Evolutionary conservation across 495 filamentous ascomycete genomes (phyloP).

Genomic region (Penicillium waksmanii): DNA sequence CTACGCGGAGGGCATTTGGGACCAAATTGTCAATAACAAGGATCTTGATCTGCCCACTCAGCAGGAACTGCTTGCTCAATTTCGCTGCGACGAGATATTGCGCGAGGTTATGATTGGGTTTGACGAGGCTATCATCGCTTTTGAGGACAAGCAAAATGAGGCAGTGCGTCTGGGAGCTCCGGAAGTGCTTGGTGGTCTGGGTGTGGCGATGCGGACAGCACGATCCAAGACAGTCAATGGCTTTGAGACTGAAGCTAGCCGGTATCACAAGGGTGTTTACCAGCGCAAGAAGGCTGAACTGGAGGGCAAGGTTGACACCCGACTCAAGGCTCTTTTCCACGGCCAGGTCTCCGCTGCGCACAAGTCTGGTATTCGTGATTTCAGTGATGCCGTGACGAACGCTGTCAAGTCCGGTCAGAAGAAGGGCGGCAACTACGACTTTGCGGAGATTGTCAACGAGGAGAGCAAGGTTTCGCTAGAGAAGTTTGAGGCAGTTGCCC

Average conservation of each 20-base stretch:
- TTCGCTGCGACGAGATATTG: constrained; percentile 94
- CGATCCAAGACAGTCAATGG: constrained; percentile 74
- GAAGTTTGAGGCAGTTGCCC: constrained; percentile 76
- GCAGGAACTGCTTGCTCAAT: constrained; percentile 95
- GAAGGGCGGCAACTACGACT: constrained; percentile 85
- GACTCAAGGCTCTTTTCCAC: constrained; percentile 85
- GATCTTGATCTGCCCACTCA: constrained; percentile 96
- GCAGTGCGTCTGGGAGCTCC: constrained; percentile 70
- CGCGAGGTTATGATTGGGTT: constrained; percentile 83
- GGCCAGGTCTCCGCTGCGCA: constrained; percentile 85
- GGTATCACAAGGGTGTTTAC: constrained; percentile 96
- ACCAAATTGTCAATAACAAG: constrained; percentile 98
- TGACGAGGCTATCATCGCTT: constrained; percentile 76
- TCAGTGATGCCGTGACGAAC: constrained; percentile 81
- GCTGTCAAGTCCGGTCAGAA: constrained; percentile 91
- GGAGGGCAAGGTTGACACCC: constrained; percentile 79
- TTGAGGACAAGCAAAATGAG: constrained; percentile 84
- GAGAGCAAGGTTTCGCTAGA: constrained; percentile 77
- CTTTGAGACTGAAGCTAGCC: constrained; percentile 86
- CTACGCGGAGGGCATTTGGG: constrained; percentile 94
- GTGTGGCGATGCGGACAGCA: constrained; percentile 70
- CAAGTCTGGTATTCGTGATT: constrained; percentile 83
- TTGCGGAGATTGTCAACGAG: constrained; percentile 86
- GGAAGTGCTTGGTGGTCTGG: constrained; percentile 74
- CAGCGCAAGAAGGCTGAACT: constrained; percentile 81